Base-by-base conservation (phyloP, 2,329 filamentous ascomycete species). In the Arthroderma uncinatum region DNA sequence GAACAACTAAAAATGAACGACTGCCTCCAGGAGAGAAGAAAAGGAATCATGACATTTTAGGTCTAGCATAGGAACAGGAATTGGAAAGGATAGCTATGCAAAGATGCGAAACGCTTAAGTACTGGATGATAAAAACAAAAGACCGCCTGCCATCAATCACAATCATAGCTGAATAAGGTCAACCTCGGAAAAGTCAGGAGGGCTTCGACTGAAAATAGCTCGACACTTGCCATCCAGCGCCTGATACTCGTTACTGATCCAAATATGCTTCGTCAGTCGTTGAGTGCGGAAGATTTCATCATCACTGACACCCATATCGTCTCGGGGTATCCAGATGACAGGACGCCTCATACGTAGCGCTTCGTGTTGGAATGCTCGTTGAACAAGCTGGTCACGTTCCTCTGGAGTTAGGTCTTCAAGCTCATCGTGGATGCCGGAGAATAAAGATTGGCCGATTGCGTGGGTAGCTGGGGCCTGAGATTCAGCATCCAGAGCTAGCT, bases 191-290 rank as follows among this genome's bases (percentile, higher is more conserved):
- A 95, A 94, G 72, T 95, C 90, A 0, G 91, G 91, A 14, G 91
- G 91, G 60, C 89, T 87, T 61, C 82, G 83, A 62, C 86, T 86
- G 70, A 93, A 96, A 37, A 95, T 82, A 4, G 95, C 89, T 16
- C 86, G 82, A 30, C 83, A 82, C 70, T 89, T 90, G 57, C 83
- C 86, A 74, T 96, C 89, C 64, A 97, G 76, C 8, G 89, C 87
- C 19, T 92, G 90, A 58, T 90, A 90, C 69, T 94, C 87, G 70
- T 96, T 96, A 65, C 88, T 95, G 68, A 97, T 90, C 87, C 90
- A 95, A 55, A 97, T 86, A 62, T 79, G 78, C 59, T 87, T 82
- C 67, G 85, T 92, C 68, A 90, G 87, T 52, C 79, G 78, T 62
- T 84, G 80, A 5, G 90, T 95, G 36, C 87, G 79, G 66, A 79